Conservation (phyloP, 345 rosid genomes). For the Brassica carinata region DNA sequence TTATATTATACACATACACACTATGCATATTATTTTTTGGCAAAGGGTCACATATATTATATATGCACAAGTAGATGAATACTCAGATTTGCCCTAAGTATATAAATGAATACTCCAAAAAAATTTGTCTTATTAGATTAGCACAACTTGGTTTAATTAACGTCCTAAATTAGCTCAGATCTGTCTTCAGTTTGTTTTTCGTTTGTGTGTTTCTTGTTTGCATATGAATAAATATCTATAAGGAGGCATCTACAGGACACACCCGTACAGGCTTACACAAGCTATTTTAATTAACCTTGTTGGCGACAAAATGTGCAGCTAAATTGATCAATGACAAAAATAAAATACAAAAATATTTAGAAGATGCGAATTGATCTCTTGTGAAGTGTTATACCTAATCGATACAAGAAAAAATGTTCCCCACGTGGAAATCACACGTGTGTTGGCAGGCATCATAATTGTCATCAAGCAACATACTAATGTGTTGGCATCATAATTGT, state of each 20-base stretch:
- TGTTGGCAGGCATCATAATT: conserved; percentile 22
- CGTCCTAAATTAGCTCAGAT: conserved; percentile 14
- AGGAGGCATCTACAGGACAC: conserved; percentile 28
- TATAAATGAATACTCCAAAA: conserved; percentile 16
- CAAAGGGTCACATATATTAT: not conserved
- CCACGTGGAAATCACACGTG: conserved; percentile 33
- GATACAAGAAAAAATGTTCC: conserved; percentile 12
- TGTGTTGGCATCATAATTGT: conserved; percentile 1
- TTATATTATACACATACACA: too few species aligned
- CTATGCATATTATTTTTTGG: not conserved
- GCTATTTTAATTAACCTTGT: not conserved
- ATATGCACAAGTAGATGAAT: not conserved
- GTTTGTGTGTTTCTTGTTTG: conserved; percentile 12
- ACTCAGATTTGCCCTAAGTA: not conserved
- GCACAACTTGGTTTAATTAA: conserved; percentile 11
- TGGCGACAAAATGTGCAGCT: conserved; percentile 29
- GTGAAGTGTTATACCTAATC: conserved; percentile 12
- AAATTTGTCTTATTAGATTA: conserved; percentile 10
- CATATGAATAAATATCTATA: conserved; percentile 15
- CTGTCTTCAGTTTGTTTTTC: not conserved
- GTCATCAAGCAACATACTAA: not conserved
- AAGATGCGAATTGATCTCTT: conserved; percentile 2
- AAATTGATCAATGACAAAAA: not conserved
- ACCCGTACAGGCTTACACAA: conserved; percentile 17
- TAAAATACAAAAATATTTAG: not conserved